Base-by-base conservation (phyloP, 1,284 basidiomycete genomes). In the Apiotrichum veenhuisii region DNA sequence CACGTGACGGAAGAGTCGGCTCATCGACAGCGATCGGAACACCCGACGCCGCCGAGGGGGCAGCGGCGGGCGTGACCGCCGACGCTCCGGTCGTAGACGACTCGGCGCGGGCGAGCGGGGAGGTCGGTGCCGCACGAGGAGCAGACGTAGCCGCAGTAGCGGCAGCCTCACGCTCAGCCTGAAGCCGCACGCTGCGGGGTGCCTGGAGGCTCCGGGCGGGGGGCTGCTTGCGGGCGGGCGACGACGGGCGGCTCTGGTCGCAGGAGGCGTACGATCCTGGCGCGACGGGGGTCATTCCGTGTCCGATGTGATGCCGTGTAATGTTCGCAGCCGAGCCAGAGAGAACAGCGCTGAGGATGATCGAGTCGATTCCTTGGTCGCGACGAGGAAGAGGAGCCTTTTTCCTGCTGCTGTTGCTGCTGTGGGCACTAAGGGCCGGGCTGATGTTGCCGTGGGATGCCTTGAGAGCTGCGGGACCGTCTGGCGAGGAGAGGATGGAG, bases 291-390 rank as follows among this genome's bases (percentile, higher is more conserved):
- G 63, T 66, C 67, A 57, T 59, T 15, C 73, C 75, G 65, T 77
- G 76, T 5, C 72, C 72, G 37, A 76, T 66, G 63, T 77, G 76
- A 62, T 77, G 74, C 40, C 75, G 62, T 5, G 72, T 71, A 22
- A 76, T 59, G 37, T 54, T 51, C n/a, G 68, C 69, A 17, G 69
- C 71, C 50, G 67, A 69, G 20, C 76, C 76, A 15, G 74, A 66
- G 43, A 77, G 64, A 9, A 77, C 76, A 2, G 76, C 73, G 42
- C 60, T 66, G 52, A 77, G 67, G 59, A 77, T 54, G 43, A 77
- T 60, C 18, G 76, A 70, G 63, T 77, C 76, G 50, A 77, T 56
- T 2, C 52, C 58, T 25, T 58, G 51, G 48, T 67, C 64, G 41
- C 65, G 54, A 12, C 58, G 52, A 3, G 49, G 49, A 1, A 43